Evolutionary conservation across 345 rosid genomes (phyloP).

Genomic region (Erodium maritimum): DNA sequence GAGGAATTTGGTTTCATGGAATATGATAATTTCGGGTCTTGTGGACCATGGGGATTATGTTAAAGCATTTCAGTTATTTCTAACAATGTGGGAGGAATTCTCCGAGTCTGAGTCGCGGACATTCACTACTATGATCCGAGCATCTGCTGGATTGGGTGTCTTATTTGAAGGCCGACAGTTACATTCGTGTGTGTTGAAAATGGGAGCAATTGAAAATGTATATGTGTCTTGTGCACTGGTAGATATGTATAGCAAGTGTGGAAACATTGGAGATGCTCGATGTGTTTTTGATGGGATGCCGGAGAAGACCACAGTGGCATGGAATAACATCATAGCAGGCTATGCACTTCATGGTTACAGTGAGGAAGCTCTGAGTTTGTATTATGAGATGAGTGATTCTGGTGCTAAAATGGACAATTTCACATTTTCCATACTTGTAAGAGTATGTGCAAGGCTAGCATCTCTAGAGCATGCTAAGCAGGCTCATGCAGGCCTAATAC

Average conservation of each 20-base stretch:
- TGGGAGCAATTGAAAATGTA: constrained; percentile 34
- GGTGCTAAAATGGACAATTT: constrained; percentile 66
- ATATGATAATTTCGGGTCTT: constrained; percentile 43
- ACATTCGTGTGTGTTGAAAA: constrained; percentile 52
- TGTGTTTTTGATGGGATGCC: constrained; percentile 60
- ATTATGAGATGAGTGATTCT: constrained; percentile 56
- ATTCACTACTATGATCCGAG: constrained; percentile 48
- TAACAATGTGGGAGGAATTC: constrained; percentile 63
- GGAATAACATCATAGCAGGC: constrained; percentile 70
- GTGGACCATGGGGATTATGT: constrained; percentile 47
- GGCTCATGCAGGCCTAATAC: constrained; percentile 67
- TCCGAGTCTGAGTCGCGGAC: constrained; percentile 49
- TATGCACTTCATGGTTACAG: constrained; percentile 75
- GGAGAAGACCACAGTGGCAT: constrained; percentile 67
- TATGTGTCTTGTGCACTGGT: constrained; percentile 69
- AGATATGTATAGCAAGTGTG: constrained; percentile 86
- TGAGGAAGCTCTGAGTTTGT: constrained; percentile 65
- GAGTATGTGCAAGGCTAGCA: constrained; percentile 64
- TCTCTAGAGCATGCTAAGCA: constrained; percentile 60
- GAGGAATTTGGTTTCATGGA: constrained; percentile 54
- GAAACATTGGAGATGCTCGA: constrained; percentile 67
- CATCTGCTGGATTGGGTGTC: constrained; percentile 56
- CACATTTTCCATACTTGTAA: constrained; percentile 58
- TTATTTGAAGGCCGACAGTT: constrained; percentile 50
- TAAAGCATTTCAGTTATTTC: constrained; percentile 57